Conservation (phyloP, 495 filamentous ascomycete genomes). For the Cudoniella acicularis region DNA sequence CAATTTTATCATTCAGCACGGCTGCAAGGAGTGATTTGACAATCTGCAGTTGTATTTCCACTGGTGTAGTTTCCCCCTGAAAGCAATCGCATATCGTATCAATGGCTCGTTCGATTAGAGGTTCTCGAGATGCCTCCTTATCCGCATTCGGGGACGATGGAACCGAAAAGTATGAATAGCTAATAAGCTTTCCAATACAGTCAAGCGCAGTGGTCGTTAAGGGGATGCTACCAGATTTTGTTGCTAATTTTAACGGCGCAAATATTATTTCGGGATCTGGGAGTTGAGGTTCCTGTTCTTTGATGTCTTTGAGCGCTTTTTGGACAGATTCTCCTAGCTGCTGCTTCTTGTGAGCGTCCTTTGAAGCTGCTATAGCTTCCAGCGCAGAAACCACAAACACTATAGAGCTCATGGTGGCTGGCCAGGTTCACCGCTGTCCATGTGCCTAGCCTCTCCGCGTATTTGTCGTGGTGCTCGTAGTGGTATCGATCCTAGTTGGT, state of each 20-base stretch:
- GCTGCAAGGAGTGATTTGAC: slow-evolving; percentile 94
- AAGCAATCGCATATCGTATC: slow-evolving; percentile 99
- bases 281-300: slow-evolving; percentile 61
- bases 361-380: slow-evolving; percentile 83
- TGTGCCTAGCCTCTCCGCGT: slow-evolving; percentile 22
- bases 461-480: slow-evolving; percentile 15
- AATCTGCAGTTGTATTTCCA: slow-evolving; percentile 93
- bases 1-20: slow-evolving; percentile 95
- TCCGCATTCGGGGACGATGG: slow-evolving; percentile 51
- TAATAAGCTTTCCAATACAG: slow-evolving; percentile 97
- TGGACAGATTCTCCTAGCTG: slow-evolving; percentile 75
- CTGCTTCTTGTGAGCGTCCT: slow-evolving; percentile 79
- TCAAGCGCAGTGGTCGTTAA: slow-evolving; percentile 88
- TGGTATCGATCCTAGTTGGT: not conserved
- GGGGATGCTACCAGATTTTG: slow-evolving; percentile 75
- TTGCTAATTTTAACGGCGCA: slow-evolving; percentile 82
- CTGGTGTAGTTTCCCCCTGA: slow-evolving; percentile 85
- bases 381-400: slow-evolving; percentile 91
- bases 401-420: slow-evolving; percentile 77
- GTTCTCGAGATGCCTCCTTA: slow-evolving; percentile 46
- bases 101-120: slow-evolving; percentile 94
- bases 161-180: slow-evolving; percentile 93
- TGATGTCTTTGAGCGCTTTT: slow-evolving; percentile 78
- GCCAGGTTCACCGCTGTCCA: slow-evolving; percentile 21
- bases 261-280: slow-evolving; percentile 90